phyloP scores from a whole-genome alignment of 768 basidiomycete species.

The Glaciozyma antarctica region DNA sequence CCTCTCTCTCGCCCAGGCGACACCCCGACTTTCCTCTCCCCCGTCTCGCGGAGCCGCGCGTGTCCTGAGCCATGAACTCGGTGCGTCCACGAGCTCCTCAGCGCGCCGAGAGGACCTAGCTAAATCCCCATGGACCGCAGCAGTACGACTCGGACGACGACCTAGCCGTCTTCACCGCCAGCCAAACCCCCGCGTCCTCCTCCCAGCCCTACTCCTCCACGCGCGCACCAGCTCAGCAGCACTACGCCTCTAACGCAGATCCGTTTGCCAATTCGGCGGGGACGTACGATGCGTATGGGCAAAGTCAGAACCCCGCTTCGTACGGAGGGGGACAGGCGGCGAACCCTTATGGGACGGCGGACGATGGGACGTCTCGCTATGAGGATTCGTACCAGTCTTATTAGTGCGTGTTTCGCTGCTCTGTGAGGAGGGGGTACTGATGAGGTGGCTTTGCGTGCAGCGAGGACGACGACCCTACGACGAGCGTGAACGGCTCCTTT shows the following conservation, averaged over 20 bases:
- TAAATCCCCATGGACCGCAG: background rate
- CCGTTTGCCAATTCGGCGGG: constrained; percentile 23
- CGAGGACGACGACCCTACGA: constrained; percentile 23
- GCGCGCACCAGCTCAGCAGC: background rate
- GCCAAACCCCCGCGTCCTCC: background rate
- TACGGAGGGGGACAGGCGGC: constrained; percentile 27
- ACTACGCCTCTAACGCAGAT: constrained; percentile 1
- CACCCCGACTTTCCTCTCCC: no score
- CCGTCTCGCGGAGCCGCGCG: no score
- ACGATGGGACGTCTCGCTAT: constrained; percentile 9
- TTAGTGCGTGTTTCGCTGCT: constrained; percentile 10
- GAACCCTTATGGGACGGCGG: constrained; percentile 16
- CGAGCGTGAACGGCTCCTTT: background rate
- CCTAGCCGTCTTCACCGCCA: constrained; percentile 20
- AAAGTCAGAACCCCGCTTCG: constrained; percentile 28
- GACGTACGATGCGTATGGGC: constrained; percentile 20
- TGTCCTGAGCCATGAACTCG: no score
- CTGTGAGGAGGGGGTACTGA: background rate
- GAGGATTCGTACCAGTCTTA: constrained; percentile 18
- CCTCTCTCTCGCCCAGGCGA: no score
- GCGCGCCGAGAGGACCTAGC: no score
- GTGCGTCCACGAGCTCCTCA: no score
- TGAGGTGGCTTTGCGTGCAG: constrained; percentile 1
- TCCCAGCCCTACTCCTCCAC: background rate
- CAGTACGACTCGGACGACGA: constrained; percentile 31